phyloP scores from a whole-genome alignment of 139 green algal species.

The Chlamydomonas sp. region DNA sequence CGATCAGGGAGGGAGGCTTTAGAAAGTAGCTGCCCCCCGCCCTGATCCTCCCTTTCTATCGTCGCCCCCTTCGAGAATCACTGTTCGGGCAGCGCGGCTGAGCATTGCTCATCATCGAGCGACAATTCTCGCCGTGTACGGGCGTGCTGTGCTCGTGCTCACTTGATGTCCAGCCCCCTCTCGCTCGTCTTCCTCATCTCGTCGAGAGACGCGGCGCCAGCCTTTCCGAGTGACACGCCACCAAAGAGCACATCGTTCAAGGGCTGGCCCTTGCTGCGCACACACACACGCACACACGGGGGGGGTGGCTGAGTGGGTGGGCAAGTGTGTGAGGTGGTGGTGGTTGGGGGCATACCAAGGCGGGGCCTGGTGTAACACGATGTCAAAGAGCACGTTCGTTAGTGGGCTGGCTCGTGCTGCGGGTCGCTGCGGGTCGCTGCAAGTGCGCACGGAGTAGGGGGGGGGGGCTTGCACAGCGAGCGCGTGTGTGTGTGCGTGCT shows the following conservation, averaged over 20 bases:
- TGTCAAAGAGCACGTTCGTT: neutral
- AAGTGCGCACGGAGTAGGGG: neutral
- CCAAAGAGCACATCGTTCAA: slow-evolving; percentile 78
- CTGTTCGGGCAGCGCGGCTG: no score
- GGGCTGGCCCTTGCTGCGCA: slow-evolving; percentile 71
- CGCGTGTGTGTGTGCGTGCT: neutral
- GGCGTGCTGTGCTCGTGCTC: no score
- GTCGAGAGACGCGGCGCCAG: slow-evolving; percentile 31
- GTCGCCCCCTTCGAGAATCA: no score
- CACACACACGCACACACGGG: neutral
- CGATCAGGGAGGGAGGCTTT: no score
- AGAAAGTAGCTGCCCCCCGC: no score
- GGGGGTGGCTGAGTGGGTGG: neutral
- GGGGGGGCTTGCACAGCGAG: neutral
- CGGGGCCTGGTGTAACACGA: neutral
- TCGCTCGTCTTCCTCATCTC: slow-evolving; percentile 39
- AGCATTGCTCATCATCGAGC: no score
- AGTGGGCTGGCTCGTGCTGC: neutral
- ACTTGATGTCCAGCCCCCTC: slow-evolving; percentile 36
- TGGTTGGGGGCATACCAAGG: neutral
- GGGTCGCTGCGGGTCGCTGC: neutral
- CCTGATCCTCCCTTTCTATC: no score
- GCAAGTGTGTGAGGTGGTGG: neutral
- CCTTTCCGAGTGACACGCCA: slow-evolving; percentile 37
- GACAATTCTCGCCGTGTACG: no score